Base-by-base conservation (phyloP, 2,329 filamentous ascomycete genomes). In the Dendryphion nanum region DNA sequence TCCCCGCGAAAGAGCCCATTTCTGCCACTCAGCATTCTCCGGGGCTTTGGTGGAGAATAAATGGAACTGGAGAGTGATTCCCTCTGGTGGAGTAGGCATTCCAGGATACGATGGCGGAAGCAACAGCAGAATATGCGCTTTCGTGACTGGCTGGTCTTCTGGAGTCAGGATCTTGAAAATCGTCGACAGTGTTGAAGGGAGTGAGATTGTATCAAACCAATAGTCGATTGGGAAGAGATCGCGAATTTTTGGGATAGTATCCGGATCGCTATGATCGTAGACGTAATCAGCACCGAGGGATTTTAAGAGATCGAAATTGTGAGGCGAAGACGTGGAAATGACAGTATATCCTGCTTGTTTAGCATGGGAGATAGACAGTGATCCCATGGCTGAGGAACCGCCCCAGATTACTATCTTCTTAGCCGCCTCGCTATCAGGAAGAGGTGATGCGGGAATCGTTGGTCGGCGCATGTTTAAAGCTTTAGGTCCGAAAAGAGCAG, bases 351-450 rank as follows among this genome's bases (percentile, higher is more conserved):
- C 44, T 5, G 51, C 49, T 41, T 40, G 45, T 24, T 56, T 57
- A 4, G 53, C 45, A n/a, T 57, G 54, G 4, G 48, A 49, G 16
- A 56, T 57, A 16, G 50, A 51, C 4, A 55, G 40, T 10, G 69
- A 35, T 51, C 64, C 50, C 45, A 47, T 50, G 56, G 51, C 57
- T 63, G 69, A 71, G 24, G 68, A 72, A 18, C 69, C 69, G 18
- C 67, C 70, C 66, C 67, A 74, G 12, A 74, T 55, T 4, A 75
- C 52, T 4, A 75, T 48, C 18, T 55, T 66, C 47, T 54, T 59
- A 2, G 46, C 49, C 16, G 51, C 34, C 5, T 53, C 46, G n/a
- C 28, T 40, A 2, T 40, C 41, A 1, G 45, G 48, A 4, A 52
- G 44, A n/a, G 41, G 37, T 4, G 38, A 39, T 3, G 44, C 33